Conservation (phyloP, 768 basidiomycete genomes). For the Collybiopsis confluens region DNA sequence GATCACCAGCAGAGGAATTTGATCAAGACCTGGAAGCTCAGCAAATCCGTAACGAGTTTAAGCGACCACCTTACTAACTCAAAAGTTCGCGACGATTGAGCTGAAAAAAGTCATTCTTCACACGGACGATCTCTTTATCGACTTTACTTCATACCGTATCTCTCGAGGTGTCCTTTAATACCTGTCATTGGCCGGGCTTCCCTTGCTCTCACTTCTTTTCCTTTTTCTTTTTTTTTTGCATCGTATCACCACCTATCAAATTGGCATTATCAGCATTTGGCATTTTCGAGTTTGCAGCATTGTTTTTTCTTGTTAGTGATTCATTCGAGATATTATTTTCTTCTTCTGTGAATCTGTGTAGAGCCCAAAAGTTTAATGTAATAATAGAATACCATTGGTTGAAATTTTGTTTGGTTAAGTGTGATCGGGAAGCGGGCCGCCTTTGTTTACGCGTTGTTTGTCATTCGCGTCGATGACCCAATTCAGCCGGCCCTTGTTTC, state of each 20-base stretch:
- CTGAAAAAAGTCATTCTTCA: no score
- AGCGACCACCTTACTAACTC: slow-evolving; percentile 10
- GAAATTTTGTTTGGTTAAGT: no score
- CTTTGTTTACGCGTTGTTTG: slow-evolving; percentile 6
- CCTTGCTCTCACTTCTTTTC: background rate
- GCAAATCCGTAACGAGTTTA: slow-evolving; percentile 10
- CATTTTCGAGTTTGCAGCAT: background rate
- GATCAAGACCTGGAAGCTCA: slow-evolving; percentile 7
- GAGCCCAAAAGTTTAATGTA: no score
- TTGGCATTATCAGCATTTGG: background rate
- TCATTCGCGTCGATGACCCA: background rate
- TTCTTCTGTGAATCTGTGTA: no score
- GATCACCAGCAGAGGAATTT: slow-evolving; percentile 5
- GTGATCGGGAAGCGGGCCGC: background rate
- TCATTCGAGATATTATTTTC: no score
- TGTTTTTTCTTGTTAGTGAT: no score
- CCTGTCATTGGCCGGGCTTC: background rate
- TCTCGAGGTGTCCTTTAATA: background rate
- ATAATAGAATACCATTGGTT: no score
- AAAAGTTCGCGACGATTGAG: no score
- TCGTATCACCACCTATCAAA: background rate
- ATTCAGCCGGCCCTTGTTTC: no score
- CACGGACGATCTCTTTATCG: background rate
- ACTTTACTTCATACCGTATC: background rate
- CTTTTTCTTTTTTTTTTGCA: background rate